Conservation (phyloP, 176 grass and related monocot genomes). For the Rhynchospora tenuis region DNA sequence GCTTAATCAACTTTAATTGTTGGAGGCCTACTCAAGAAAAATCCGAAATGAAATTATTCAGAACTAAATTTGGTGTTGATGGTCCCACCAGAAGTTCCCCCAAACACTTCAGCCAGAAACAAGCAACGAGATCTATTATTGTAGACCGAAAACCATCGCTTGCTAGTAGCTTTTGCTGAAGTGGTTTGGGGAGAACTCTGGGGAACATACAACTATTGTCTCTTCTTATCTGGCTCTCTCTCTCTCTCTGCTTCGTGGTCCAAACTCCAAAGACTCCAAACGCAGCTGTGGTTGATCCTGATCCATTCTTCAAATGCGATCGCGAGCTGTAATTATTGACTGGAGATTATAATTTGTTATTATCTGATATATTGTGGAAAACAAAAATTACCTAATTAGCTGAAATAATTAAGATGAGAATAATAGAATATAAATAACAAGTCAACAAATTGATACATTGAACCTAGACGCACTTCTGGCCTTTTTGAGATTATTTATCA, state of each 20-base stretch:
- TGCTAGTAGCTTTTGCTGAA: neutral
- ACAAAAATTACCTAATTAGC: too few species aligned
- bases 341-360: neutral
- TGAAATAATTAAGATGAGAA: too few species aligned
- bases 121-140: too few species aligned
- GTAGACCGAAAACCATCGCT: neutral
- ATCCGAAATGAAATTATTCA: neutral
- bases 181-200: neutral
- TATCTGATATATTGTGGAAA: too few species aligned
- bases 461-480: neutral
- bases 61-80: neutral
- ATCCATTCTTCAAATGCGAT: too few species aligned
- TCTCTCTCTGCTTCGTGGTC: neutral
- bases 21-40: too few species aligned
- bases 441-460: neutral
- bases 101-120: neutral
- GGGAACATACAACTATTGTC: neutral
- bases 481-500: neutral
- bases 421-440: neutral
- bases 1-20: too few species aligned
- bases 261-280: too few species aligned
- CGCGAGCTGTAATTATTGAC: too few species aligned
- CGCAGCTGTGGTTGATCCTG: neutral
- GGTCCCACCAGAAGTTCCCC: neutral
- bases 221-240: neutral